A percentile compares a stretch with the other conserved stretches of the same genome.
These are phyloP conservation scores for Ustilago cynodontis DNA, from an alignment of 1,284 basidiomycete genomes.

Conservation along the genomic window DNA sequence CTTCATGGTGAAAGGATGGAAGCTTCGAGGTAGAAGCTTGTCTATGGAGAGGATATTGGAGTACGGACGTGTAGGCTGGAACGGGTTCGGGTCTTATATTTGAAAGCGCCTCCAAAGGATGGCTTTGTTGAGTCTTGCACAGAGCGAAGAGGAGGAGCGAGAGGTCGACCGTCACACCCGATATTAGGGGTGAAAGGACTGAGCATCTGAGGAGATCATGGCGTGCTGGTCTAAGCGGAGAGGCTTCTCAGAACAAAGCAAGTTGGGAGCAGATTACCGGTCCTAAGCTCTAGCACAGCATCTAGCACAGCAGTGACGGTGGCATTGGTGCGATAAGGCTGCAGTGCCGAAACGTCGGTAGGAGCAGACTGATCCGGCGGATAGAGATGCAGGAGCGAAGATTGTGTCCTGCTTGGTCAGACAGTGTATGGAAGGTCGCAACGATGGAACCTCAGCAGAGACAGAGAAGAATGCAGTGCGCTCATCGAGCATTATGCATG, in stretches of 20 bases:
- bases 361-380: conserved; percentile 2
- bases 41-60: not conserved
- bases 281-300: not conserved
- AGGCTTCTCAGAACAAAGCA: not conserved
- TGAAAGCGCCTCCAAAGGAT: too few relatives aligned
- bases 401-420: not conserved
- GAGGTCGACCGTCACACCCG: conserved; percentile 15
- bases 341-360: conserved; percentile 6
- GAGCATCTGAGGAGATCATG: not conserved
- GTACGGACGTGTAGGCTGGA: too few relatives aligned
- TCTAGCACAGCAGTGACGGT: too few relatives aligned
- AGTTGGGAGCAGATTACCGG: not conserved
- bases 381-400: not conserved
- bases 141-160: not conserved
- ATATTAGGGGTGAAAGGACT: not conserved
- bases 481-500: conserved; percentile 5
- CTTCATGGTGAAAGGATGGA: conserved; percentile 21
- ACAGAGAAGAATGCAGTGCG: conserved; percentile 4
- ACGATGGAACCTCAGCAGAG: not conserved
- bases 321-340: conserved; percentile 11
- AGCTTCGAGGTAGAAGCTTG: conserved; percentile 2
- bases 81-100: too few relatives aligned
- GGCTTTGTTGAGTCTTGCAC: not conserved
- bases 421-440: not conserved
- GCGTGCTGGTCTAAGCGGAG: conserved; percentile 8